A percentile compares a stretch with the other conserved stretches of the same genome.
These are phyloP conservation scores for Galeopsis tetrahit DNA, from an alignment of 257 asterid species.

Conservation along the genomic window DNA sequence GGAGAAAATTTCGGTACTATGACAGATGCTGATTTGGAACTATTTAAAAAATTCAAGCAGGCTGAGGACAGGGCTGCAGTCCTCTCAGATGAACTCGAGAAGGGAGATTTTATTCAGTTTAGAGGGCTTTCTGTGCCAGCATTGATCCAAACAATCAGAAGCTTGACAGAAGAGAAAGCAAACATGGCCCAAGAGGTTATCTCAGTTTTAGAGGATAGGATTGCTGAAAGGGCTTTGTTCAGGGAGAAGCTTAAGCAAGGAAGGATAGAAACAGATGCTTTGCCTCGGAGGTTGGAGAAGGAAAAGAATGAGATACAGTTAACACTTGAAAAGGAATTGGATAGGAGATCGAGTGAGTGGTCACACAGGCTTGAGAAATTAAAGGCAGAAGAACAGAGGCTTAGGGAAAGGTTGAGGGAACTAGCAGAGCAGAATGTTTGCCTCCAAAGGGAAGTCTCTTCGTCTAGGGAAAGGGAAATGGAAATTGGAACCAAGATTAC, in stretches of 20 bases:
- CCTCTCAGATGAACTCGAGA: conserved; percentile 74
- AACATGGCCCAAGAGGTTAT: conserved; percentile 78
- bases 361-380: conserved; percentile 81
- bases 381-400: conserved; percentile 89
- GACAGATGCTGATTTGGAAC: conserved; percentile 53
- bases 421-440: conserved; percentile 95
- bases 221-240: conserved; percentile 75
- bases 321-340: conserved; percentile 86
- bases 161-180: conserved; percentile 68
- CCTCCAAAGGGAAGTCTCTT: conserved; percentile 86
- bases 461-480: conserved; percentile 69
- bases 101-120: conserved; percentile 51
- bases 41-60: conserved; percentile 61
- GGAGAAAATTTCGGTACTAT: conserved; percentile 36
- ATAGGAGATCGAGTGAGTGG: conserved; percentile 94
- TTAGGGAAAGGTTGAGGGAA: conserved; percentile 92
- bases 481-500: conserved; percentile 52
- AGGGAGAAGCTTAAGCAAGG: conserved; percentile 60
- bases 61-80: conserved; percentile 72
- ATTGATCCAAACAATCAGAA: conserved; percentile 65
- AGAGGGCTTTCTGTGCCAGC: conserved; percentile 61
- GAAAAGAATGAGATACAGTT: conserved; percentile 83
- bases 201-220: conserved; percentile 63
- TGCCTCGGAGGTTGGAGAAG: conserved; percentile 65
- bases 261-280: conserved; percentile 55